Conservation (phyloP, 495 filamentous ascomycete genomes). For the Tuber magnatum region DNA sequence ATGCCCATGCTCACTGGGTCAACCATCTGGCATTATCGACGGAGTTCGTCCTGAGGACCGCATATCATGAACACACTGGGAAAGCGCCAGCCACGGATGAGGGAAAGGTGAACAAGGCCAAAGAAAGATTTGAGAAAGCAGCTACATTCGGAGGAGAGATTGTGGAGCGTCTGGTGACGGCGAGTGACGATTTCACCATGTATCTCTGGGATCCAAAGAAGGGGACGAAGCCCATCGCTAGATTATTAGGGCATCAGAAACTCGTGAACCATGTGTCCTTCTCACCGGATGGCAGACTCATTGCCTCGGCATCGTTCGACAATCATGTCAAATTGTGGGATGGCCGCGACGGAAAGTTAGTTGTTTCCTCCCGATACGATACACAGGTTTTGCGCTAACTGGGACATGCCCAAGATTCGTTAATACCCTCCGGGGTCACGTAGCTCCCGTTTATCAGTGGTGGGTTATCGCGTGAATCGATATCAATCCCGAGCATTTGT, state of each 20-base stretch:
- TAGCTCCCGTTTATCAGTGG: constrained; percentile 84
- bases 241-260: constrained; percentile 88
- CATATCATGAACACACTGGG: constrained; percentile 76
- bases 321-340: constrained; percentile 89
- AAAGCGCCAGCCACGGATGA: constrained; percentile 60
- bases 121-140: constrained; percentile 78
- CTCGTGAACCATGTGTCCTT: constrained; percentile 93
- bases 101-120: constrained; percentile 67
- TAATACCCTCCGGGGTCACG: constrained; percentile 80
- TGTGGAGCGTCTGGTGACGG: constrained; percentile 79
- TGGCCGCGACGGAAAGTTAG: constrained; percentile 55
- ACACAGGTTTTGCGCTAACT: neutral
- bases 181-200: constrained; percentile 93
- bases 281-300: constrained; percentile 75
- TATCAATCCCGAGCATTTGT: neutral
- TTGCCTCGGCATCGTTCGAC: constrained; percentile 85
- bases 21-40: constrained; percentile 94
- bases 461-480: neutral
- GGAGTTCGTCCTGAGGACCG: constrained; percentile 81
- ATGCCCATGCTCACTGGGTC: constrained; percentile 84
- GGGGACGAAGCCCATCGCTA: constrained; percentile 71
- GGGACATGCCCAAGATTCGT: constrained; percentile 54
- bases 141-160: constrained; percentile 71
- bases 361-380: neutral
- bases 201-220: constrained; percentile 88